Conservation (phyloP, 1,139 yeast species). For the Eremothecium cymbalariae region DNA sequence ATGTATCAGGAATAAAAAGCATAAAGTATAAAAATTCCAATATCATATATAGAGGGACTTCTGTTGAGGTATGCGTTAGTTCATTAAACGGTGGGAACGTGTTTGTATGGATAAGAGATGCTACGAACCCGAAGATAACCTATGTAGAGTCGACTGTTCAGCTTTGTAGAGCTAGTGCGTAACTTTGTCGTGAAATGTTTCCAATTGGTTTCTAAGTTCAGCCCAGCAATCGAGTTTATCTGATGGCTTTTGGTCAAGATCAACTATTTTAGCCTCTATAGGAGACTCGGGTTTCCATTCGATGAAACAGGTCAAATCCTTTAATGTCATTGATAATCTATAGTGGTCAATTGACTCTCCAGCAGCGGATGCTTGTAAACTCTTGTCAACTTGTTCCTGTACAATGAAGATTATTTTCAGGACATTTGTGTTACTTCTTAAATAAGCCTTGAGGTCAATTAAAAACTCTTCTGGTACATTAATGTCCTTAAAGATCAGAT, state of each 20-base stretch:
- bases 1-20: constrained; percentile 8
- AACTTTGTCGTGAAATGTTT: constrained; percentile 1
- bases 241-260: constrained; percentile 26
- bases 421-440: constrained; percentile 16
- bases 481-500: constrained; percentile 8
- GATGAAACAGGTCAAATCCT: constrained; percentile 29
- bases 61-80: constrained; percentile 9
- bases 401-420: constrained; percentile 14
- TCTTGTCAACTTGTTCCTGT: constrained; percentile 14
- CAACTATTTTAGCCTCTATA: constrained; percentile 19
- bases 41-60: constrained; percentile 18
- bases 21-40: constrained; percentile 23
- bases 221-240: constrained; percentile 24
- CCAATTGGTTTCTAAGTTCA: constrained; percentile 11
- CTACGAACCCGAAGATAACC: constrained; percentile 6
- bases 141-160: constrained; percentile 11
- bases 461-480: constrained; percentile 14
- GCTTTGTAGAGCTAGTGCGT: constrained; percentile 5
- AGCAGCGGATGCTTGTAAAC: constrained; percentile 4
- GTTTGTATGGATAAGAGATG: constrained; percentile 13
- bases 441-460: constrained; percentile 13
- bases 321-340: constrained; percentile 24
- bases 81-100: constrained; percentile 2
- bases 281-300: constrained; percentile 16
- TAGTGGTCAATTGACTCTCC: constrained; percentile 12